Base-by-base conservation (phyloP, 441 rosid genomes). In the Gossypium lobatum region DNA sequence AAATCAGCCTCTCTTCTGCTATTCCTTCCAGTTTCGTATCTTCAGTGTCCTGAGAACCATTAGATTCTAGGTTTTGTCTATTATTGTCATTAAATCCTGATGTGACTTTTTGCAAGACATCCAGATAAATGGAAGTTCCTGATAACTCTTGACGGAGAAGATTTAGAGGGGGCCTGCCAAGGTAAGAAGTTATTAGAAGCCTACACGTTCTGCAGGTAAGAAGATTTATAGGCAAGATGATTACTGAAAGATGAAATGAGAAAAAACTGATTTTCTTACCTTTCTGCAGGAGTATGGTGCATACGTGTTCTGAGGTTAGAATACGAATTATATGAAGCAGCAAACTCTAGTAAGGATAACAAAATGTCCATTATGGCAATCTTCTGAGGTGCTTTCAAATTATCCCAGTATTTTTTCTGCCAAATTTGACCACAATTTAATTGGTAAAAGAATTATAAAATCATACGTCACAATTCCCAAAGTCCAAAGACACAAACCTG, bases 121-220 rank as follows among this genome's bases (percentile, higher is more conserved):
- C 98, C 70, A 93, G 81, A 89, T 93, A 96, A 76, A 96, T 86
- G 80, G 81, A 81, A 26, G 98, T 89, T 80, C 96, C 99, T 42
- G 89, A 86, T 52, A 92, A 82, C 85, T 96, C 99, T 86, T 96
- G 98, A 55, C 97, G 96, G 73, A 96, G 88, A 79, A 96, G 96
- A 84, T 93, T 96, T 77, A 83, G 77, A 68, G 99, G 98, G 45
- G 97, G 97, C 91, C 99, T 96, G 92, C 78, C 77, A 59, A 70
- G 75, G 76, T 50, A 28, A 68, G 70, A 31, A 57, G 45, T 73
- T 64, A 75, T 42, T 16, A 63, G 45, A 50, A 26, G 61, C 68
- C 20, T 13, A 26, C 48, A 1, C 46, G 13, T 9, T 39, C 46
- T 39, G 13, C 46, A 39, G 46, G 46, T 39, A 9, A 39, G 46